These are phyloP conservation scores for Suillus ampliporus DNA, from an alignment of 768 basidiomycete species.

Conservation along the genomic window DNA sequence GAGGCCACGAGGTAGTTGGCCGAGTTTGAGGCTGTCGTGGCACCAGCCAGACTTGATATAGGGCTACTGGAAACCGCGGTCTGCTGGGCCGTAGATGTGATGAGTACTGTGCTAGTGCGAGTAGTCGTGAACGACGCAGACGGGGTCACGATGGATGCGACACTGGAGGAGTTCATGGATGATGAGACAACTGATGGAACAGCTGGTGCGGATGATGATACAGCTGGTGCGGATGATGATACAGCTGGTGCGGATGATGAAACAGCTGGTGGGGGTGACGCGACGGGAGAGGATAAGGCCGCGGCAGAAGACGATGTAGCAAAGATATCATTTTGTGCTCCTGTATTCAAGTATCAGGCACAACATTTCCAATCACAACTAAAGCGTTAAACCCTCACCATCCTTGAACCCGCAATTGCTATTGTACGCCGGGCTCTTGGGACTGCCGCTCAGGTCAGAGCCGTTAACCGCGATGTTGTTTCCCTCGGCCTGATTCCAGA, in stretches of 20 bases:
- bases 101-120: not conserved
- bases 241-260: not conserved
- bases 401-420: constrained; percentile 52
- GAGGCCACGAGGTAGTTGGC: not conserved
- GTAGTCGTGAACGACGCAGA: not conserved
- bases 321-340: constrained; percentile 20
- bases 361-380: not conserved
- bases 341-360: constrained; percentile 3
- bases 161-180: not conserved
- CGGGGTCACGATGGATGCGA: too few species aligned
- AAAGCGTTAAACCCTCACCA: constrained; percentile 37
- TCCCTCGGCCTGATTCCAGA: constrained; percentile 55
- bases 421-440: constrained; percentile 57
- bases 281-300: too few species aligned
- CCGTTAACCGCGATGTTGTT: constrained; percentile 55
- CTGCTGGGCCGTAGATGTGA: not conserved
- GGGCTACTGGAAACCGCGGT: not conserved
- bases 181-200: not conserved
- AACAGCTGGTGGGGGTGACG: not conserved
- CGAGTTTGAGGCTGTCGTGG: not conserved
- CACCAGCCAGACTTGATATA: too few species aligned
- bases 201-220: not conserved
- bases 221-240: not conserved
- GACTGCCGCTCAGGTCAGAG: constrained; percentile 41
- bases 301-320: constrained; percentile 7